These are phyloP conservation scores for Kokia cookei DNA, from an alignment of 441 rosid species.

Conservation along the genomic window DNA sequence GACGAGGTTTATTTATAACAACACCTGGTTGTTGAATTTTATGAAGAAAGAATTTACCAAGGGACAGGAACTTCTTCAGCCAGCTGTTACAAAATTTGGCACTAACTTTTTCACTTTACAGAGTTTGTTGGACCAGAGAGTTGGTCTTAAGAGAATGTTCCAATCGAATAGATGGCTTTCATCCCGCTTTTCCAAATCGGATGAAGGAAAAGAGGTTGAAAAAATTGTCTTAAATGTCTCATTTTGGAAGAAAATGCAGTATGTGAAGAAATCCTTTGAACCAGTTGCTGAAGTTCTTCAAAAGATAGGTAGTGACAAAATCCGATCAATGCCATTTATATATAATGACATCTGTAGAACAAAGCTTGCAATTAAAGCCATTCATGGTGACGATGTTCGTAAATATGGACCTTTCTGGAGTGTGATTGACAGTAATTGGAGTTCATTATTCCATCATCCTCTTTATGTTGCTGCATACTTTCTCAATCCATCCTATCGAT, in stretches of 20 bases:
- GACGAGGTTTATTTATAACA: conserved; percentile 71
- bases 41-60: conserved; percentile 77
- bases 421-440: conserved; percentile 73
- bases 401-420: conserved; percentile 79
- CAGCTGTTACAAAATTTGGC: conserved; percentile 46
- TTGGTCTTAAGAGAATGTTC: conserved; percentile 66
- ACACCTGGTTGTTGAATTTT: conserved; percentile 55
- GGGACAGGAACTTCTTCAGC: conserved; percentile 80
- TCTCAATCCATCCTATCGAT: conserved; percentile 80
- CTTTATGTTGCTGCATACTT: conserved; percentile 88
- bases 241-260: conserved; percentile 88
- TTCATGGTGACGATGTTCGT: conserved; percentile 64
- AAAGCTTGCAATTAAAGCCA: conserved; percentile 58
- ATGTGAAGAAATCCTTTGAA: conserved; percentile 62
- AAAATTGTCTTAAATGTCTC: conserved; percentile 53
- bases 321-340: conserved; percentile 52
- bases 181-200: conserved; percentile 51
- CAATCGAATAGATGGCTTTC: conserved; percentile 75
- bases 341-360: conserved; percentile 69
- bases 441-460: conserved; percentile 74
- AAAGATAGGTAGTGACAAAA: conserved; percentile 50
- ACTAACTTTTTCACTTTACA: conserved; percentile 63
- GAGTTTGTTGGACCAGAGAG: conserved; percentile 63
- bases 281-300: conserved; percentile 69
- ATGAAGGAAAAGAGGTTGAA: conserved; percentile 78